These are phyloP conservation scores for Moringa oleifera DNA, from an alignment of 345 rosid species.

Conservation along the genomic window DNA sequence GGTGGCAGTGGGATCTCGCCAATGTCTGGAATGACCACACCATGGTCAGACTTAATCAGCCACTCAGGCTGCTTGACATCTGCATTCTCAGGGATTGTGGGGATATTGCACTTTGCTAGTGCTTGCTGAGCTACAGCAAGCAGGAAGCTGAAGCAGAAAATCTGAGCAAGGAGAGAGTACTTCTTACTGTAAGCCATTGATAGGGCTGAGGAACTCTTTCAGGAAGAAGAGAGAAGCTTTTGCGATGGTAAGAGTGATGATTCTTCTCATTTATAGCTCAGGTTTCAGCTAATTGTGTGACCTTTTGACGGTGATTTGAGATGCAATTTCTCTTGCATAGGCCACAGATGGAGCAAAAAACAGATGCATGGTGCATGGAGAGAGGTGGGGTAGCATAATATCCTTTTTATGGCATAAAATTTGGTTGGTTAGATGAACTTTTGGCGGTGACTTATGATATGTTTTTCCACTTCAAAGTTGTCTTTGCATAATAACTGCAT, in stretches of 20 bases:
- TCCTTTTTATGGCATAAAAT: slow-evolving; percentile 10
- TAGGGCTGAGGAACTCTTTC: slow-evolving; percentile 1
- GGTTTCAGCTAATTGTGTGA: neutral
- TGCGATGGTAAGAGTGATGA: neutral
- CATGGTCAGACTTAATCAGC: slow-evolving; percentile 28
- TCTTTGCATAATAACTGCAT: too few species aligned
- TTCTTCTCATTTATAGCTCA: neutral
- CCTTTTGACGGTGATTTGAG: neutral
- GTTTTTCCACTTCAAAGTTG: too few species aligned
- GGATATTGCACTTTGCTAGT: slow-evolving; percentile 36
- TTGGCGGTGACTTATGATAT: slow-evolving; percentile 27
- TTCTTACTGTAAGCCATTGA: slow-evolving; percentile 30
- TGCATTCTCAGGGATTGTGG: slow-evolving; percentile 23
- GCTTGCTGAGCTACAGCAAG: slow-evolving; percentile 31
- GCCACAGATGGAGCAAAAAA: neutral
- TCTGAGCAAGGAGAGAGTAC: slow-evolving; percentile 18
- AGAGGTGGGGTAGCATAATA: neutral
- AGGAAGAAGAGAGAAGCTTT: neutral
- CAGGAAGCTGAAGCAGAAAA: slow-evolving; percentile 23
- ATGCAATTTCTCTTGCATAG: neutral
- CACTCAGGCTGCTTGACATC: slow-evolving; percentile 61
- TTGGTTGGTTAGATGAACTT: slow-evolving; percentile 20
- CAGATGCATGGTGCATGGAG: neutral
- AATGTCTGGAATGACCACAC: slow-evolving; percentile 56
- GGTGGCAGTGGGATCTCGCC: slow-evolving; percentile 63